Base-by-base conservation (phyloP, 2,329 filamentous ascomycete genomes). In the Ceratocystis harringtonii region DNA sequence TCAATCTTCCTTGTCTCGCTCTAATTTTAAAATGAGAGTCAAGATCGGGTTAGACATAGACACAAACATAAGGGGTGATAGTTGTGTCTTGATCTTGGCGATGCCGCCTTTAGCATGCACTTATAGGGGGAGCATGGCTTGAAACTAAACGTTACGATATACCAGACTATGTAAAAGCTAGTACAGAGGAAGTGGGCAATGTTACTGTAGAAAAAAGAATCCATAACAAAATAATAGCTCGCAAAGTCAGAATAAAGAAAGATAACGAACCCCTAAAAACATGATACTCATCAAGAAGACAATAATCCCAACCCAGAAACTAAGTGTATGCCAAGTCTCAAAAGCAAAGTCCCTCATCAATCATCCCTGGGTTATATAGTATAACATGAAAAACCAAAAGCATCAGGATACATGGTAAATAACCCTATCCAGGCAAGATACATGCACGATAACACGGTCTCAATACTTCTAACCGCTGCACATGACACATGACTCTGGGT, bases 401-500 rank as follows among this genome's bases (percentile, higher is more conserved):
- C 10, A 41, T 28, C 1, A 25, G 25, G 3, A 28, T 28, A 28
- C 28, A 28, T 41, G 10, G 36, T 41, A 41, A 41, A 41, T 15
- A 15, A 41, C 36, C 10, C 36, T 41, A 57, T 25, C 30, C 44
- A 62, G 12, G 12, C 57, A 58, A 36, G 30, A 41, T 22, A 61
- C 22, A 44, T n/a, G 48, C 43, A 60, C 32, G 32, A 30, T 12
- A 32, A 12, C 22, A 22, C 12, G 22, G 12, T 22, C 41, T n/a
- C 25, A 48, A 43, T 22, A 44, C 1, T 41, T 57, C 76, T 83
- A 97, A 79, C 92, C 92, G 77, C 90, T 95, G 85, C 94, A 99
- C 94, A 99, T 97, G 69, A 96, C 75, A 75, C 94, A 99, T 61
- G 87, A 82, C 75, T 99, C 94, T 71, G 88, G 90, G 80, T 97